Base-by-base conservation (phyloP, 176 grass and related monocot genomes). In the Rhipidocladum racemiflorum region DNA sequence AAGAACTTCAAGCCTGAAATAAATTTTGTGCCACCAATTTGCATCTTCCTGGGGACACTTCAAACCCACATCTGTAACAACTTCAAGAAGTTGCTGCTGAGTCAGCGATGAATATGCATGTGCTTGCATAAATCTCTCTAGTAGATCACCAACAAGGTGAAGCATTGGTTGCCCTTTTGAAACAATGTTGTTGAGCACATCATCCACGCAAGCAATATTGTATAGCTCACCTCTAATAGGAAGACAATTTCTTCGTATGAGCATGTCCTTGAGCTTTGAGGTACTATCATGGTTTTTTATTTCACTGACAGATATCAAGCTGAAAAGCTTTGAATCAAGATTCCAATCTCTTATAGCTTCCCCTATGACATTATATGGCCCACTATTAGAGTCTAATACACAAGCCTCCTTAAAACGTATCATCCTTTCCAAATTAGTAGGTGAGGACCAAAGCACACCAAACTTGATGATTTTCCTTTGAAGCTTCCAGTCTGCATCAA, bases 271-370 rank as follows among this genome's bases (percentile, higher is more conserved):
- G 43, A 89, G 76, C 62, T 85, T 85, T 42, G 61, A 34, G 30
- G 35, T 75, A 27, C 53, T 68, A 29, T 51, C 81, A 13, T 54
- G 28, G 15, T 44, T 76, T 79, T 76, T 85, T 75, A 89, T 62
- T 70, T 80, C 70, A 20, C 82, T 45, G 20, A 61, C 76, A 63
- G 76, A 89, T 54, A 77, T 85, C 53, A 89, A 76, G 70, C 82
- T 81, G 14, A 89, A 70, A 81, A 81, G 82, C 54, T 89, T 89
- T 24, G 49, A 15, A 61, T 89, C 87, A 89, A 89, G 82, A 85
- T 89, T 89, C 87, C 87, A 89, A 34, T 89, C 87, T 61, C 76
- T 85, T 85, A 89, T 81, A 80, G 87, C 87, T 53, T 85, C 87
- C 61, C 36, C 25, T 85, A 89, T 89, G 76, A 85, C 82, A 81